Percentiles rank a stretch among this genome's conserved stretches.
Evolutionary conservation across 768 basidiomycete genomes (phyloP).

Genomic region (Macrolepiota fuliginosa): DNA sequence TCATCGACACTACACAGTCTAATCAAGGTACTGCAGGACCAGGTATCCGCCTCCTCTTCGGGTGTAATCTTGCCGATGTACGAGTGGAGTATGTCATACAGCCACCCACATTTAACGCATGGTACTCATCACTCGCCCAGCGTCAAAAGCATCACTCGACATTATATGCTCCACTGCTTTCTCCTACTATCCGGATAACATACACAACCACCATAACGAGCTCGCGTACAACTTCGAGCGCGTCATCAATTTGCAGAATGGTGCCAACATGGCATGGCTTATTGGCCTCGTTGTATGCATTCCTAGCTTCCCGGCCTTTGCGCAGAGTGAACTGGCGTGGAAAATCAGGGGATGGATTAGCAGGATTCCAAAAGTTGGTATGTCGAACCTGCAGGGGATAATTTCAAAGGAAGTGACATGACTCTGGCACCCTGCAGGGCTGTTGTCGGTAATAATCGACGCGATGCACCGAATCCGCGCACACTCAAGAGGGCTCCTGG

Average conservation of each 20-base stretch:
- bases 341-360: background rate
- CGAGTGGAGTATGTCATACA: conserved; percentile 40
- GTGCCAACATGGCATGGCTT: conserved; percentile 14
- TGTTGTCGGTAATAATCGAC: conserved; percentile 25
- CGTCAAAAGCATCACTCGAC: conserved; percentile 51
- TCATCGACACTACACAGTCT: conserved; percentile 17
- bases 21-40: conserved; percentile 30
- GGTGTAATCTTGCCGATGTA: conserved; percentile 33
- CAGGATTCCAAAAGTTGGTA: background rate
- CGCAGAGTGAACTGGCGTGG: conserved; percentile 4
- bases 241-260: conserved; percentile 38
- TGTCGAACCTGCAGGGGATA: background rate
- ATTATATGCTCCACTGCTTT: conserved; percentile 52
- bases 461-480: conserved; percentile 40
- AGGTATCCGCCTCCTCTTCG: conserved; percentile 24
- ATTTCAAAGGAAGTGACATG: conserved; percentile 13
- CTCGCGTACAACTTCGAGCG: conserved; percentile 46
- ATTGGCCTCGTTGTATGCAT: background rate
- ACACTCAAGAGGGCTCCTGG: conserved; percentile 38
- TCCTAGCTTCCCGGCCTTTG: conserved; percentile 22
- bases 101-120: background rate
- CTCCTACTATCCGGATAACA: conserved; percentile 42
- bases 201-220: conserved; percentile 44
- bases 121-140: conserved; percentile 20
- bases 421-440: conserved; percentile 7